Evolutionary conservation across 2,329 filamentous ascomycete species (phyloP).

Genomic region (Drechslerella dactyloides): DNA sequence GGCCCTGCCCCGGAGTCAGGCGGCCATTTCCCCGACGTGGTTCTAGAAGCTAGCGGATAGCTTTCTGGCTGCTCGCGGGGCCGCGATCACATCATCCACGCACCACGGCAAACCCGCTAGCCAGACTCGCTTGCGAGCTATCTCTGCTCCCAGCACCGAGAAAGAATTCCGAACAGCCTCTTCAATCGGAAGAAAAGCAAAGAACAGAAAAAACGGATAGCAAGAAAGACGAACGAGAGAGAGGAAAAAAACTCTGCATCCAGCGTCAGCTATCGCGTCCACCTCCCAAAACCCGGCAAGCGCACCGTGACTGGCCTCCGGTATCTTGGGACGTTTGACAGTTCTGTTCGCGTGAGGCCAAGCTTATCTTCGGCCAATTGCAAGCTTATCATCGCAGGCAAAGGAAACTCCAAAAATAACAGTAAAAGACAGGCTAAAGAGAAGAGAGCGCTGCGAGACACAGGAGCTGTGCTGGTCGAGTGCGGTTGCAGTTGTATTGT

Average conservation of each 20-base stretch:
- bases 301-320: slow-evolving; percentile 1
- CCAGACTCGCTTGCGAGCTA: slow-evolving; percentile 46
- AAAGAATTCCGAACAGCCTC: not conserved
- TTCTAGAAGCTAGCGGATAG: slow-evolving; percentile 35
- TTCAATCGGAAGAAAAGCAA: not conserved
- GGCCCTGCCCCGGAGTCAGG: not conserved
- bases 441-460: slow-evolving; percentile 20
- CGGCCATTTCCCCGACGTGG: slow-evolving; percentile 8
- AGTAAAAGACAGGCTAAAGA: slow-evolving; percentile 44
- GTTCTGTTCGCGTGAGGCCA: slow-evolving; percentile 43
- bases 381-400: slow-evolving; percentile 39
- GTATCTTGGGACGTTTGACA: slow-evolving; percentile 19
- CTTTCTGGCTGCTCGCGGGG: slow-evolving; percentile 11
- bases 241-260: slow-evolving; percentile 17
- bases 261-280: slow-evolving; percentile 41
- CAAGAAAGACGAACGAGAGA: slow-evolving; percentile 13
- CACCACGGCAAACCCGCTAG: slow-evolving; percentile 37
- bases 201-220: slow-evolving; percentile 7
- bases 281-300: slow-evolving; percentile 43
- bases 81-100: slow-evolving; percentile 3
- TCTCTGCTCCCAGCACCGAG: slow-evolving; percentile 21
- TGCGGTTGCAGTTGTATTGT: slow-evolving; percentile 13
- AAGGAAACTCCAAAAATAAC: slow-evolving; percentile 49
- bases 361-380: slow-evolving; percentile 45
- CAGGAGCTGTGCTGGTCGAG: slow-evolving; percentile 11